Evolutionary conservation across 163 green algal species (phyloP).

Genomic region (Volvox carteri): DNA sequence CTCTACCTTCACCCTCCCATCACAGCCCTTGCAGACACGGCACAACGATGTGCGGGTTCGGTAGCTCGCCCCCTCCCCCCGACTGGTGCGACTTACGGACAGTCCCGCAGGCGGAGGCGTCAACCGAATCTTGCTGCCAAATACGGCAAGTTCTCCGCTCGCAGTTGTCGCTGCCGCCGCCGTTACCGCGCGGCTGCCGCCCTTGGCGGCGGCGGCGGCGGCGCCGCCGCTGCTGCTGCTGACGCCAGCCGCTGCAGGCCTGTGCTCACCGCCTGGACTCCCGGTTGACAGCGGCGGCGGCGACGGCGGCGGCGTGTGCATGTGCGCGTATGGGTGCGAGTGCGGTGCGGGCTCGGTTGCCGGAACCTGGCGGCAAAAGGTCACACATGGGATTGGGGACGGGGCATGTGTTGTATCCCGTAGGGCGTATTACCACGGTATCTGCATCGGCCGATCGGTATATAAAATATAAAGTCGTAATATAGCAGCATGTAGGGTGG

Average conservation of each 20-base stretch:
- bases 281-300: background rate
- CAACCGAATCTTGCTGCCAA: background rate
- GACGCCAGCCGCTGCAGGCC: background rate
- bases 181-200: background rate
- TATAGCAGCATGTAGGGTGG: too few species aligned
- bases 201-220: background rate
- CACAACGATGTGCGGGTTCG: too few species aligned
- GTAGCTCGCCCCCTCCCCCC: too few species aligned
- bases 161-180: background rate
- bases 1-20: too few species aligned
- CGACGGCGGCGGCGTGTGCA: constrained; percentile 1
- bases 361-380: background rate
- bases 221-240: background rate
- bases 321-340: background rate
- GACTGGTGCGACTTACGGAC: too few species aligned
- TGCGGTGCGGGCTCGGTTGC: background rate
- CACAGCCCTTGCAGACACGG: too few species aligned
- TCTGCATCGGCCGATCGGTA: too few species aligned
- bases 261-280: too few species aligned
- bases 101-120: background rate
- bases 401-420: too few species aligned
- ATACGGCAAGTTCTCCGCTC: background rate
- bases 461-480: too few species aligned
- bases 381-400: too few species aligned
- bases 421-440: too few species aligned